Evolutionary conservation across 2,329 filamentous ascomycete genomes (phyloP).

Genomic region (Tolypocladium tropicale): DNA sequence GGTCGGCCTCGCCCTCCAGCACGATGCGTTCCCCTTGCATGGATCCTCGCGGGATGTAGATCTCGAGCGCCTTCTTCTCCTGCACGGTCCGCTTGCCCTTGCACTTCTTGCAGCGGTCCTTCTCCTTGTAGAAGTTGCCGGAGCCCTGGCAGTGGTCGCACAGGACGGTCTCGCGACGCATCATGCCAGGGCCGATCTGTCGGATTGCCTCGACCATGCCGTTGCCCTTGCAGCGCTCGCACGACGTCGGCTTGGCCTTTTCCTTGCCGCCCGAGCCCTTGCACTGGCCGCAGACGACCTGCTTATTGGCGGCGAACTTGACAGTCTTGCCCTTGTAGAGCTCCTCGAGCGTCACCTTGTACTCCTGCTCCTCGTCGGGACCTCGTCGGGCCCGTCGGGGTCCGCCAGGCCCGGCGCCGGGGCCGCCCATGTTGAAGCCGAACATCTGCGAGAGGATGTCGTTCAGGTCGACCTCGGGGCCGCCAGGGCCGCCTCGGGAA

Average conservation of each 20-base stretch:
- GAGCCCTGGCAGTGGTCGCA: conserved; percentile 78
- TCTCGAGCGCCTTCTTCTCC: conserved; percentile 88
- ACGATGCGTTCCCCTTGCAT: conserved; percentile 83
- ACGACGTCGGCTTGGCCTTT: conserved; percentile 74
- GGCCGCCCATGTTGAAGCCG: conserved; percentile 57
- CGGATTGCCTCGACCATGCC: conserved; percentile 69
- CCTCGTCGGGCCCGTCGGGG: conserved; percentile 59
- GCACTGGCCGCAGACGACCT: conserved; percentile 78
- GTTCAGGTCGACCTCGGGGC: conserved; percentile 72
- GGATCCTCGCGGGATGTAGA: conserved; percentile 87
- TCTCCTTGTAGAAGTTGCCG: conserved; percentile 85
- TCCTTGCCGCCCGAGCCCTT: conserved; percentile 87
- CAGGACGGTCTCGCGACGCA: conserved; percentile 67
- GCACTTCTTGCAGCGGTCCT: conserved; percentile 98
- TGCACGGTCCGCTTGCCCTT: conserved; percentile 82
- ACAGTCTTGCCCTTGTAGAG: conserved; percentile 98
- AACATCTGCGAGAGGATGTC: conserved; percentile 95
- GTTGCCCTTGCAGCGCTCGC: conserved; percentile 73
- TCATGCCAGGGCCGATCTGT: conserved; percentile 76
- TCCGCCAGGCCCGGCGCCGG: conserved; percentile 41
- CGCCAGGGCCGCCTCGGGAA: conserved; percentile 54
- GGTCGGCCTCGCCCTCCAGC: conserved; percentile 87
- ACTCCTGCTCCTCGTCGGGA: conserved; percentile 78
- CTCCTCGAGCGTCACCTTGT: conserved; percentile 86
- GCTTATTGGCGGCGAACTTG: conserved; percentile 92